These are phyloP conservation scores for Vanilla planifolia DNA, from an alignment of 106 monocot species.

Conservation along the genomic window DNA sequence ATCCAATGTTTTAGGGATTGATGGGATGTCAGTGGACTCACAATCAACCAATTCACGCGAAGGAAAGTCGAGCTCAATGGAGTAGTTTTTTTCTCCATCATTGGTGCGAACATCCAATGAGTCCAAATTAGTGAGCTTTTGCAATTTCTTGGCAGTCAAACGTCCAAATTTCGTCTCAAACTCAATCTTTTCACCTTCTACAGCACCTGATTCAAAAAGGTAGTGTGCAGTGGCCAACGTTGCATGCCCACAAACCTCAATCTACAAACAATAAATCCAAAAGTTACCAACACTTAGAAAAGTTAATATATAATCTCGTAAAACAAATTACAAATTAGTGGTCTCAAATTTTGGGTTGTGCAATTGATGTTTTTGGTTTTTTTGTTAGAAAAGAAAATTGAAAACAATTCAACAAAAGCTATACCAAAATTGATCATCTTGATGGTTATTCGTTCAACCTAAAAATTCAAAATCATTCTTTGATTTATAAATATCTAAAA, in stretches of 20 bases:
- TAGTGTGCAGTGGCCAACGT: conserved; percentile 83
- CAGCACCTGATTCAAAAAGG: conserved; percentile 41
- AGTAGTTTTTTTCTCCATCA: conserved; percentile 16
- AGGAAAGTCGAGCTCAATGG: conserved; percentile 78
- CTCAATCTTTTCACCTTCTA: conserved; percentile 34
- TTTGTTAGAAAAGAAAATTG: no score
- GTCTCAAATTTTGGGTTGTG: no score
- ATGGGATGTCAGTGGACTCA: conserved; percentile 25
- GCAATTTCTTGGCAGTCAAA: conserved; percentile 52
- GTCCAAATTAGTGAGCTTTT: not conserved
- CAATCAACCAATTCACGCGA: conserved; percentile 24
- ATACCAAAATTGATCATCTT: no score
- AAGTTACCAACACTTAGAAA: no score
- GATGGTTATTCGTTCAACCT: no score
- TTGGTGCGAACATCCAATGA: not conserved
- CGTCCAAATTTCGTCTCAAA: conserved; percentile 67
- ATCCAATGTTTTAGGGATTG: conserved; percentile 48
- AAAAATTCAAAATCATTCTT: no score
- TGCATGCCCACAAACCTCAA: conserved; percentile 75
- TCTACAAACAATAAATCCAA: conserved; percentile 23
- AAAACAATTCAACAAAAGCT: no score
- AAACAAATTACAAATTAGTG: no score
- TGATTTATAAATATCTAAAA: no score
- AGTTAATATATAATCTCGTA: no score
- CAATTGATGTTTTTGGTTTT: no score